Base-by-base conservation (phyloP, 1,284 basidiomycete species). In the Ganoderma lingzhi region DNA sequence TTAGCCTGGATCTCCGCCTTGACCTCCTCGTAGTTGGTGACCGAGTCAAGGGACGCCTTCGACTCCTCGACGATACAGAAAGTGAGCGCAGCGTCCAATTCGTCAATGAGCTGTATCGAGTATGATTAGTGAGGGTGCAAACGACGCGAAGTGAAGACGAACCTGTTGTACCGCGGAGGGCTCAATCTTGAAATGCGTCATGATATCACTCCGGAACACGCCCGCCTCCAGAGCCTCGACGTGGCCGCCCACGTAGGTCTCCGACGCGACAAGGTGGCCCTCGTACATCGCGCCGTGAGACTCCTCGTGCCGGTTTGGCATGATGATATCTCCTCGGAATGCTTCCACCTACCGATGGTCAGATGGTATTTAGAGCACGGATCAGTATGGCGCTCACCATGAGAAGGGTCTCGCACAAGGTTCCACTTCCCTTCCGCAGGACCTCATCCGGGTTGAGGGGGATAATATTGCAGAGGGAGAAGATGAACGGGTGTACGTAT, bases 401-500 rank as follows among this genome's bases (percentile, higher is more conserved):
- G 67, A 99, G 88, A 65, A 99, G 84, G 0, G 98, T 99, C 82
- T 99, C 98, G 79, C 98, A 99, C 23, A 99, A 85, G 0, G 98
- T 99, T 28, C 98, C 98, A 73, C 90, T 95, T 42, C 98, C 98
- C 81, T 99, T 99, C 60, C 98, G 87, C 76, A 99, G 81, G 4
- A 99, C 98, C 75, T 99, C 98, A 76, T 99, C 98, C 2, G 98
- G 96, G 77, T 93, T 94, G 68, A 99, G 88, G 19, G 98, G 98
- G 76, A 99, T 99, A 80, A 99, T 99, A 86, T 98, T 99, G 84
- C 98, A 99, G 44, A 99, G 85, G 35, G 97, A 99, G 84, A 99
- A 99, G 77, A 99, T 96, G 88, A 99, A 99, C 0, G 98, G 98
- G 78, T 99, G 97, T 14, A 99, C 97, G 79, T 99, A 99, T 95